Evolutionary conservation across 2,329 filamentous ascomycete species (phyloP).

Genomic region (Fusarium protoensiforme): DNA sequence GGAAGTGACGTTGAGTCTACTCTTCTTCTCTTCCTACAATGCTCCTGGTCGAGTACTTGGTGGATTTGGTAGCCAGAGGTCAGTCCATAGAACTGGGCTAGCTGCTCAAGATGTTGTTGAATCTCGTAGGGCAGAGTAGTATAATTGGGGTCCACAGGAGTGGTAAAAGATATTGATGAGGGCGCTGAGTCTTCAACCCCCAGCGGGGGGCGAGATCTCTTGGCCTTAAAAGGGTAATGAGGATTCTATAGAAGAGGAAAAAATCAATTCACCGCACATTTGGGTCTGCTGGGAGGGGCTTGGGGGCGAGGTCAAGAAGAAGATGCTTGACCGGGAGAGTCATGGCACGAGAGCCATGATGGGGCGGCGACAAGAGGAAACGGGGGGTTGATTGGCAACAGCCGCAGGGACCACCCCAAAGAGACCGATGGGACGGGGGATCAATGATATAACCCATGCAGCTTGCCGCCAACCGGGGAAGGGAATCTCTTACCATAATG

Average conservation of each 20-base stretch:
- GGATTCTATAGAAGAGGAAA: conserved; percentile 45
- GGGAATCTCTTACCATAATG: conserved; percentile 62
- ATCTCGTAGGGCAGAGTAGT: conserved; percentile 41
- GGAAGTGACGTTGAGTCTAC: conserved; percentile 42
- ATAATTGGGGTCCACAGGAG: conserved; percentile 37
- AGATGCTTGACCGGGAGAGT: conserved; percentile 43
- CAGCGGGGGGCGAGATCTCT: conserved; percentile 43
- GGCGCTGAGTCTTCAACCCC: conserved; percentile 38
- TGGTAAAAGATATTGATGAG: conserved; percentile 33
- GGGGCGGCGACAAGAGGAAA: conserved; percentile 38
- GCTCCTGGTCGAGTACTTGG: conserved; percentile 38
- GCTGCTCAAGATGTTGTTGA: conserved; percentile 42
- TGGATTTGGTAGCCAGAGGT: conserved; percentile 47
- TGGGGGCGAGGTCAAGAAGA: conserved; percentile 42
- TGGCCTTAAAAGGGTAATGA: conserved; percentile 42
- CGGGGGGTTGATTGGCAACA: conserved; percentile 40
- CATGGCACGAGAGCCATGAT: conserved; percentile 42
- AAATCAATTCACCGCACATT: conserved; percentile 55
- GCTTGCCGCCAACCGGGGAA: conserved; percentile 54
- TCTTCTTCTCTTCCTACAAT: conserved; percentile 48
- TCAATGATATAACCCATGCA: conserved; percentile 59
- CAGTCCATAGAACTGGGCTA: conserved; percentile 46
- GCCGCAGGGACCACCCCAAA: conserved; percentile 40
- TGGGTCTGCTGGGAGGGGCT: conserved; percentile 38
- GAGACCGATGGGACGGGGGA: conserved; percentile 45